Conservation (phyloP, 2,329 filamentous ascomycete species). For the Chlorencoelia australis region DNA sequence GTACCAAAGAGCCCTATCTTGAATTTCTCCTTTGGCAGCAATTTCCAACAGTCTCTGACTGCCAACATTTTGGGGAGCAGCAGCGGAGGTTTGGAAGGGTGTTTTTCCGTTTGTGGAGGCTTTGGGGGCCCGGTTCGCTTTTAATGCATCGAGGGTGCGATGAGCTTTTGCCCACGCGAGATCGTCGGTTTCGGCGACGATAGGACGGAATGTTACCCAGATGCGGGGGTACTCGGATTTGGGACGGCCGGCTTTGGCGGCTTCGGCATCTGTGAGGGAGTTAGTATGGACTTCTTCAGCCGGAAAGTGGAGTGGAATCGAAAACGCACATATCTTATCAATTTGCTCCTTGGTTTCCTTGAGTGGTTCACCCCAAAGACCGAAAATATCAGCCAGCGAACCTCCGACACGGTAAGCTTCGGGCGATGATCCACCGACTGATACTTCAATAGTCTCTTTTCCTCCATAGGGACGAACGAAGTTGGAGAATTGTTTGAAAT, state of each 20-base stretch:
- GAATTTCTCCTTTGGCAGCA: no score
- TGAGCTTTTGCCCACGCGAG: constrained; percentile 53
- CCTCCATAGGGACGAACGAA: constrained; percentile 42
- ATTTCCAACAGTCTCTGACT: no score
- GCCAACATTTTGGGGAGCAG: no score
- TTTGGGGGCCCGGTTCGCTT: constrained; percentile 33
- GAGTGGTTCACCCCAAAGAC: constrained; percentile 52
- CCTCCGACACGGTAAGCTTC: constrained; percentile 51
- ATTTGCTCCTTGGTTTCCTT: constrained; percentile 56
- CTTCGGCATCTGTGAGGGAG: no score
- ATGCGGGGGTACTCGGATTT: constrained; percentile 42
- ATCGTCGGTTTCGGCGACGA: constrained; percentile 50
- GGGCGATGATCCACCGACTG: constrained; percentile 48
- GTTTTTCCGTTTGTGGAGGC: no score
- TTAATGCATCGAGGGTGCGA: constrained; percentile 42
- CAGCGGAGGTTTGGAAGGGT: no score
- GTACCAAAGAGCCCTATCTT: no score
- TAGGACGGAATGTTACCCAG: constrained; percentile 55
- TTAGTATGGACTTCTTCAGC: no score
- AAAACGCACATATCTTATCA: constrained; percentile 48
- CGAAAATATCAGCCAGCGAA: constrained; percentile 49
- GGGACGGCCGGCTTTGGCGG: constrained; percentile 43
- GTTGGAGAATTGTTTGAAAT: constrained; percentile 48
- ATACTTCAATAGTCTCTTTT: constrained; percentile 45
- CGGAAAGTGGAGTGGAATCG: no score